Evolutionary conservation across 352 stramenopile species (phyloP).

Genomic region (Pythium aphanidermatum): DNA sequence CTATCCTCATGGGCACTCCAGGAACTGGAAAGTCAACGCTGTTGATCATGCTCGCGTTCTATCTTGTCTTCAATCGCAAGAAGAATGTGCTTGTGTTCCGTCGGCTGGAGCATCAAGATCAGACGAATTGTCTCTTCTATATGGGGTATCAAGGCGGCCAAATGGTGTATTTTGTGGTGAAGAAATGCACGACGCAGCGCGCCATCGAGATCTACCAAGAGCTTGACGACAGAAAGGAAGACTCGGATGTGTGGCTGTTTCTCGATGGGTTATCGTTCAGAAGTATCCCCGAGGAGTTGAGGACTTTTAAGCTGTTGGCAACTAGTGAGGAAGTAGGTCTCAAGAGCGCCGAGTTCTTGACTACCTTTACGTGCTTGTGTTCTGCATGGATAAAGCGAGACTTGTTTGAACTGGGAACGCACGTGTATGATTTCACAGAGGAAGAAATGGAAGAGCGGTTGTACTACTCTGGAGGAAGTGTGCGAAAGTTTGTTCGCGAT

Average conservation of each 20-base stretch:
- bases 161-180: conserved; percentile 4
- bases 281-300: not conserved
- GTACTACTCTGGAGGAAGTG: conserved; percentile 11
- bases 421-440: not conserved
- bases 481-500: not conserved
- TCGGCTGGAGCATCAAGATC: not conserved
- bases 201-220: not conserved
- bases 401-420: conserved; percentile 1
- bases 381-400: conserved; percentile 5
- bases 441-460: conserved; percentile 5
- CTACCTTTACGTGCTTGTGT: not conserved
- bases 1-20: conserved; percentile 8
- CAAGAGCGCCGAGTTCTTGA: not conserved
- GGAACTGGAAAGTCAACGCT: conserved; percentile 11
- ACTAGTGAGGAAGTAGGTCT: conserved; percentile 2
- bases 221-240: not conserved
- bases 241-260: conserved; percentile 8
- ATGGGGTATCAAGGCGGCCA: conserved; percentile 2
- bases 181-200: not conserved
- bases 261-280: conserved; percentile 15
- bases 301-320: conserved; percentile 1
- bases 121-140: conserved; percentile 15
- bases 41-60: conserved; percentile 8
- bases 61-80: conserved; percentile 11
- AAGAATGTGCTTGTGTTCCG: conserved; percentile 19